Evolutionary conservation across 108 stramenopile genomes (phyloP).

Genomic region (Skeletonema grethae): DNA sequence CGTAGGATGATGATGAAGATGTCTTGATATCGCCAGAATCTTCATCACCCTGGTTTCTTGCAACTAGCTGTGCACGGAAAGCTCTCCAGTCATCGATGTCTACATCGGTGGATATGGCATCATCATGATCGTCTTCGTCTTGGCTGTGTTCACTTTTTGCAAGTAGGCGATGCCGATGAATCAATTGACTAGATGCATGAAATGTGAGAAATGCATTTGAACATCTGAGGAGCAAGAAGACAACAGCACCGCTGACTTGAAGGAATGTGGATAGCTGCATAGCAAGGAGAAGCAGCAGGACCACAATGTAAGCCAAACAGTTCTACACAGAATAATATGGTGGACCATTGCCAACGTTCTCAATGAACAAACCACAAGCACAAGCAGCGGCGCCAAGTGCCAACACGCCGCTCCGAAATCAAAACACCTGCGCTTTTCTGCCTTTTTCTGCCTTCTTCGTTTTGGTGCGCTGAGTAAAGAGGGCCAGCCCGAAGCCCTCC

Average conservation of each 20-base stretch:
- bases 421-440: no score
- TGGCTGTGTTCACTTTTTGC: neutral
- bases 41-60: slow-evolving; percentile 10
- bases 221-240: neutral
- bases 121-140: slow-evolving; percentile 9
- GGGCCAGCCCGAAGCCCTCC: no score
- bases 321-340: no score
- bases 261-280: no score
- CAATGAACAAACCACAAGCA: no score
- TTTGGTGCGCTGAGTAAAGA: no score
- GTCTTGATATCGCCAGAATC: neutral
- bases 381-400: no score
- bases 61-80: slow-evolving; percentile 50
- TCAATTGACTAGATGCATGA: neutral
- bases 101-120: neutral
- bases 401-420: no score
- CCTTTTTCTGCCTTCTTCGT: no score
- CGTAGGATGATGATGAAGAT: slow-evolving; percentile 32
- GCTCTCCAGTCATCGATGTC: slow-evolving; percentile 53
- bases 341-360: no score
- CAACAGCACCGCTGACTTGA: neutral
- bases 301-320: no score
- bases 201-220: neutral
- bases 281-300: no score
- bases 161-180: neutral